Percentiles rank a stretch among this genome's conserved stretches.
These are phyloP conservation scores for Vitis vinifera DNA, from an alignment of 164 flowering plant species.

Conservation along the genomic window DNA sequence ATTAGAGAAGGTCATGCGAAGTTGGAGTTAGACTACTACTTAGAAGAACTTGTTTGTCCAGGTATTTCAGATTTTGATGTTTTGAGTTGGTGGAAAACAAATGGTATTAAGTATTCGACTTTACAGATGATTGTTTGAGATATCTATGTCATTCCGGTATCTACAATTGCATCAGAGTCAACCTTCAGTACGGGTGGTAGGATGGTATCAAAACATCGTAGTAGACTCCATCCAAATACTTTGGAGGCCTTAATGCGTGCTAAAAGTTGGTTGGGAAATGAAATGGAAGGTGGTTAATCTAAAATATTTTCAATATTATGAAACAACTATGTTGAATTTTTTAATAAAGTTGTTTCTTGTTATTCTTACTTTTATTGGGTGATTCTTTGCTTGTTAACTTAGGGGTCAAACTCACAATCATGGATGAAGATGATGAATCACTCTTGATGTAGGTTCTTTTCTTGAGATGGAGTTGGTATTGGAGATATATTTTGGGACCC, in stretches of 20 bases:
- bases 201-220: constrained; percentile 6
- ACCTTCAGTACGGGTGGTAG: constrained; percentile 8
- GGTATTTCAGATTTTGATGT: neutral
- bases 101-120: neutral
- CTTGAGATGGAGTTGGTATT: too few relatives aligned
- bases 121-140: constrained; percentile 6
- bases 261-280: neutral
- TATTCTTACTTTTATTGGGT: too few relatives aligned
- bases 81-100: neutral
- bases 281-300: neutral
- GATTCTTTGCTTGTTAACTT: too few relatives aligned
- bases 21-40: neutral
- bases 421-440: too few relatives aligned
- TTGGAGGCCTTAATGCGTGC: constrained; percentile 9
- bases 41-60: neutral
- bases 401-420: too few relatives aligned
- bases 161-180: too few relatives aligned
- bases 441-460: too few relatives aligned
- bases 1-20: neutral
- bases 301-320: too few relatives aligned
- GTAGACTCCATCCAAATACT: constrained; percentile 5
- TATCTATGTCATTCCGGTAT: neutral
- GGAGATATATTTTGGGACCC: too few relatives aligned
- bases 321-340: too few relatives aligned
- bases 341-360: too few relatives aligned